Conservation (phyloP, 495 filamentous ascomycete genomes). For the Hamigera avellanea region DNA sequence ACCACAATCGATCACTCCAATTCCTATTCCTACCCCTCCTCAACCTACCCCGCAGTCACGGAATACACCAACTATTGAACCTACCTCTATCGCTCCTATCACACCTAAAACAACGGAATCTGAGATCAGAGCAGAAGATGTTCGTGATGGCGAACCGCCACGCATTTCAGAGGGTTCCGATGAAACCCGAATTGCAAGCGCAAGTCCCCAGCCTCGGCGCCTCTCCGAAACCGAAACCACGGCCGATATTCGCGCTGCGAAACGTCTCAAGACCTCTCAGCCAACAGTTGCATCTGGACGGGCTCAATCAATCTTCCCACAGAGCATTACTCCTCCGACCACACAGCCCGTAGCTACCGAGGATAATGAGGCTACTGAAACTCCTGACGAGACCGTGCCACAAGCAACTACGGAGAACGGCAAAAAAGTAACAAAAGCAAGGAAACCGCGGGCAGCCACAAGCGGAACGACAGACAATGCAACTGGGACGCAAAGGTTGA, state of each 20-base stretch:
- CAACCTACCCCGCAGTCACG: constrained; percentile 10
- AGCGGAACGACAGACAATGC: constrained; percentile 11
- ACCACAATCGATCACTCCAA: constrained; percentile 3
- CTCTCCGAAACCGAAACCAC: constrained; percentile 4
- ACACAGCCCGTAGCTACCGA: constrained; percentile 10
- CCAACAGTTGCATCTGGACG: neutral
- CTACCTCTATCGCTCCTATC: neutral
- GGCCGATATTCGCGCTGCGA: constrained; percentile 13
- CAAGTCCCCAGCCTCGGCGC: neutral
- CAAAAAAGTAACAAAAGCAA: constrained; percentile 10
- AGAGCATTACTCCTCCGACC: constrained; percentile 10
- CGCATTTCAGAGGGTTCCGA: neutral
- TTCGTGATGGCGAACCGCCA: neutral
- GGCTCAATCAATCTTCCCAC: neutral
- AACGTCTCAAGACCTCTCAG: constrained; percentile 9
- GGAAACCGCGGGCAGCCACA: constrained; percentile 18
- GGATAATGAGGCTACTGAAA: constrained; percentile 10
- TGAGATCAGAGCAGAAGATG: neutral
- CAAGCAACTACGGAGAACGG: neutral
- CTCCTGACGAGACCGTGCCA: constrained; percentile 4
- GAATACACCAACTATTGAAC: constrained; percentile 1
- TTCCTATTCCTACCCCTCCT: constrained; percentile 7
- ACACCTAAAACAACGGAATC: neutral
- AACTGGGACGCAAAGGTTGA: constrained; percentile 12
- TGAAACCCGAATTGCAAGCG: neutral